Base-by-base conservation (phyloP, 2,329 filamentous ascomycete species). In the Pestalotiopsis sp. region DNA sequence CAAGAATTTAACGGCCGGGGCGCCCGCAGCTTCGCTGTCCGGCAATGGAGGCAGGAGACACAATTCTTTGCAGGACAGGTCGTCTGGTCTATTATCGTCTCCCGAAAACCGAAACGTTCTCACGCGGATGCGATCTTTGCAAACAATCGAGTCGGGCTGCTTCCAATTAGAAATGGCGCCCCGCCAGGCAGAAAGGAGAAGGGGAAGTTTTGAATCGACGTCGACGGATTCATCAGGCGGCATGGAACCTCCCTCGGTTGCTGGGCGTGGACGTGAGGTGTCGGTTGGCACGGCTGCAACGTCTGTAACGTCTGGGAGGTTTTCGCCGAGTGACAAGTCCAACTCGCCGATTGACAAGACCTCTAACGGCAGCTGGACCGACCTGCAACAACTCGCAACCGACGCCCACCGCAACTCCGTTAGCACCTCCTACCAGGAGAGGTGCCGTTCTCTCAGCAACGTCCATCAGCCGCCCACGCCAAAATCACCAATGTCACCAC, bases 1-100 rank as follows among this genome's bases (percentile, higher is more conserved):
- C 14, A 86, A 80, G 73, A 84, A 83, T 68, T 84, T 88, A 82
- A 87, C 86, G 5, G 83, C 86, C 25, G 87, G 87, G 9, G 73
- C 80, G 9, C 87, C 87, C 0, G 76, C 77, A 12, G 76, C 76
- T 45, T 74, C 76, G 3, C 74, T 85, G 17, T 79, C 79, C 14
- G 73, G 75, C 56, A 73, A 76, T 64, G 73, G 73, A 20, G 73
- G 69, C 57, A 61, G 59, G 31, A 61, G 59, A 61, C 71, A 71
- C 38, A 72, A 72, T 69, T 77, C 77, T 23, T 66, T 75, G 14
- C 73, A 75, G 65, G 72, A 75, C 56, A 70, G 72, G 57, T 71
- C 73, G 39, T 64, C 73, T 65, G 58, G 70, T 27, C 68, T 20
- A 23, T 65, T 71, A 70, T 68, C 72, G 31, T 70, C 73, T 45